phyloP scores from a whole-genome alignment of 1,284 basidiomycete genomes.

The Ganoderma sp. region DNA sequence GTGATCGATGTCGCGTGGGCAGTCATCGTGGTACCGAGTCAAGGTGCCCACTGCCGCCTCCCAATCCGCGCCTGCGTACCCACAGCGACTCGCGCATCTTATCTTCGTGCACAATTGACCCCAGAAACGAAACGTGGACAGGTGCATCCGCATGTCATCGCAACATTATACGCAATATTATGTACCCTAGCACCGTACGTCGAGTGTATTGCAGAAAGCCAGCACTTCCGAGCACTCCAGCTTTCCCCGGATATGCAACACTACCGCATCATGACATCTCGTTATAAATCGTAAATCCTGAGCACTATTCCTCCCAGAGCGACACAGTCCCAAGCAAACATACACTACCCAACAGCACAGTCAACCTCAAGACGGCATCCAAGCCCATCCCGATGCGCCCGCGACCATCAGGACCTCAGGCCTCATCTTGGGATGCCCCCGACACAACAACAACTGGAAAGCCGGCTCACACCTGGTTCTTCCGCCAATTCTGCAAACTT shows the following conservation, averaged over 20 bases:
- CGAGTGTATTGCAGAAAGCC: background rate
- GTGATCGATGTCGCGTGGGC: slow-evolving; percentile 46
- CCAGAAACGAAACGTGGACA: no score
- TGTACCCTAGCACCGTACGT: background rate
- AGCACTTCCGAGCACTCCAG: background rate
- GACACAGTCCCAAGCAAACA: slow-evolving; percentile 3
- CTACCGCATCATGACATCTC: background rate
- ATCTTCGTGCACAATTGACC: background rate
- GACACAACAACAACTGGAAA: background rate
- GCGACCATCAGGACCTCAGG: slow-evolving; percentile 4
- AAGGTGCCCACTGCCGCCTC: background rate
- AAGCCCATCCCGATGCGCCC: background rate
- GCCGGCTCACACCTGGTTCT: slow-evolving; percentile 42
- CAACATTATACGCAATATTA: background rate
- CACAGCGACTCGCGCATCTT: background rate
- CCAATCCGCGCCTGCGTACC: background rate
- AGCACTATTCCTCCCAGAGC: slow-evolving; percentile 1
- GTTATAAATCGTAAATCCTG: slow-evolving; percentile 9
- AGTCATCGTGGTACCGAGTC: slow-evolving; percentile 9
- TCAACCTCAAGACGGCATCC: background rate
- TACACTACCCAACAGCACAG: background rate
- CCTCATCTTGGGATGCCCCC: no score
- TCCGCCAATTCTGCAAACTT: slow-evolving; percentile 78
- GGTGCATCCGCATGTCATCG: background rate
- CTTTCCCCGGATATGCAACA: background rate